These are phyloP conservation scores for Goffeauzyma gilvescens DNA, from an alignment of 768 basidiomycete genomes.

Conservation along the genomic window DNA sequence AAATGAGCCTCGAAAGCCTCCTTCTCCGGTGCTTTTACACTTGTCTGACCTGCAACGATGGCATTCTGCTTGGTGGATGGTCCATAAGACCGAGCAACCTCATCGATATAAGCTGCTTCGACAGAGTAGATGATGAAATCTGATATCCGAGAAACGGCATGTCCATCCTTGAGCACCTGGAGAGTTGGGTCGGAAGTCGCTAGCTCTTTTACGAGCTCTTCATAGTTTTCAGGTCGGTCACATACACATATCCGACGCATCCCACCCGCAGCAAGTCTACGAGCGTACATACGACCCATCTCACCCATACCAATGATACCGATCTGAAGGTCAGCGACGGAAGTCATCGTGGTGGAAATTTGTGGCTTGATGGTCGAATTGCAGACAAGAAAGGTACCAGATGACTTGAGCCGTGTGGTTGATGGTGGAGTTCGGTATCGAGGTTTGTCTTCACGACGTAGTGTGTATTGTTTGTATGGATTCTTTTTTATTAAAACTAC, in stretches of 20 bases:
- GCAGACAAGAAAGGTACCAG: no score
- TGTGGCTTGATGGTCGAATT: no score
- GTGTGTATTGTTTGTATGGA: no score
- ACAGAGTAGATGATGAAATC: constrained; percentile 93
- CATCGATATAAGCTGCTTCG: constrained; percentile 68
- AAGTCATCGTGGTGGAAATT: not conserved
- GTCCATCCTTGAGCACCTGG: constrained; percentile 55
- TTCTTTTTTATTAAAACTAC: no score
- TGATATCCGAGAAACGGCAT: constrained; percentile 66
- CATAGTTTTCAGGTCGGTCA: constrained; percentile 57
- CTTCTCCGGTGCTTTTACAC: constrained; percentile 85
- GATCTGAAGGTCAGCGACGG: constrained; percentile 33
- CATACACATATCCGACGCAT: constrained; percentile 79
- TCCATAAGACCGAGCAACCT: constrained; percentile 70
- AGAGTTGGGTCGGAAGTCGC: constrained; percentile 42
- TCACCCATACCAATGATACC: constrained; percentile 94
- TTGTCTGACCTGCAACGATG: constrained; percentile 86
- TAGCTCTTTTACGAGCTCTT: constrained; percentile 38
- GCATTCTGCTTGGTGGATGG: constrained; percentile 89
- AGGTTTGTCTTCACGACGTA: no score
- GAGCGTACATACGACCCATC: constrained; percentile 91
- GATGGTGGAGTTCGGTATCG: no score
- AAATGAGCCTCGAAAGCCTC: constrained; percentile 73
- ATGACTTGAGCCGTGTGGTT: no score
- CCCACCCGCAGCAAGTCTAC: constrained; percentile 53